phyloP scores from a whole-genome alignment of 805 yeast genomes.

The Cyberlindnera saturnus region DNA sequence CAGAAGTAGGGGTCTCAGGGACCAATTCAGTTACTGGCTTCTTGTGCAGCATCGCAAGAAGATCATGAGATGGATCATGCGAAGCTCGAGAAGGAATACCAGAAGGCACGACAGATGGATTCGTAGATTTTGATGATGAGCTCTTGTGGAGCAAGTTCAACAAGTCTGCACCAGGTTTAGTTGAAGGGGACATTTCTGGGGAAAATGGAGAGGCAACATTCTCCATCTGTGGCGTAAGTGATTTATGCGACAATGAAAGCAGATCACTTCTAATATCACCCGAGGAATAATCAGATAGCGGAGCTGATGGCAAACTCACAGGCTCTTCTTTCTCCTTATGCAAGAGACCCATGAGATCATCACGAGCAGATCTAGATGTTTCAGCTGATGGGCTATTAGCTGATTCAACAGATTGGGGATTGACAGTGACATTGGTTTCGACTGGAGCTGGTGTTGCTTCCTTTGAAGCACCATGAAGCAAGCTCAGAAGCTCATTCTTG shows the following conservation, averaged over 20 bases:
- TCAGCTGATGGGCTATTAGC: no score
- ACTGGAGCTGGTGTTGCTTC: background rate
- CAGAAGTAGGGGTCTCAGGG: background rate
- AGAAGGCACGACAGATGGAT: background rate
- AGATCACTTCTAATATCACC: no score
- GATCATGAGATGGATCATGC: slow-evolving; percentile 3
- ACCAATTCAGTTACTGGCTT: slow-evolving; percentile 4
- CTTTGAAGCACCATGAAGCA: slow-evolving; percentile 5
- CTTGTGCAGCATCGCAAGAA: slow-evolving; percentile 6
- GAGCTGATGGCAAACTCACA: no score
- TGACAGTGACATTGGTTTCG: no score
- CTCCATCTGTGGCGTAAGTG: no score
- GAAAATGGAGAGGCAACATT: no score
- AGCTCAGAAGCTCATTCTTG: slow-evolving; percentile 8
- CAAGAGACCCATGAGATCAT: slow-evolving; percentile 4
- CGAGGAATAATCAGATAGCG: no score
- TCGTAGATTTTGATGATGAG: background rate
- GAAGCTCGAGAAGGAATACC: background rate
- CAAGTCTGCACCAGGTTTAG: background rate
- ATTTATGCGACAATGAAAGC: no score
- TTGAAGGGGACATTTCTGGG: no score
- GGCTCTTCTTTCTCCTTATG: slow-evolving; percentile 1
- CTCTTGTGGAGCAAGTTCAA: background rate
- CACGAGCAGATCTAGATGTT: background rate
- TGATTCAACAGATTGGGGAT: no score